Conservation (phyloP, 208 protist genomes). For the Balamuthia mandrillaris region DNA sequence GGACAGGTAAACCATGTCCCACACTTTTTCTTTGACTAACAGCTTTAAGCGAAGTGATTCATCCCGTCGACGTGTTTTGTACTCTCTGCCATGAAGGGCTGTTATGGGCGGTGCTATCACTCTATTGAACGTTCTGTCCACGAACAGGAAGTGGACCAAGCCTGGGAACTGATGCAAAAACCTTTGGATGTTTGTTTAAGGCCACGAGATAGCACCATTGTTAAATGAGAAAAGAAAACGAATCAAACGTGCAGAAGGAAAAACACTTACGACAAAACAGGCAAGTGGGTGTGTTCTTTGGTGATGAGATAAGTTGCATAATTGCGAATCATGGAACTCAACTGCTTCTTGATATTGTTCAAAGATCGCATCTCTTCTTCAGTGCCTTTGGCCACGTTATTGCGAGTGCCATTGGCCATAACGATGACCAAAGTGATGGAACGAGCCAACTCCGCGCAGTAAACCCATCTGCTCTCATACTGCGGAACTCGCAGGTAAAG, state of each 20-base stretch:
- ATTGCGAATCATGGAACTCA: background rate
- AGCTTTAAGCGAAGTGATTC: slow-evolving; percentile 18
- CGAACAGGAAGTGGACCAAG: slow-evolving; percentile 48
- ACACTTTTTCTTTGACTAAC: slow-evolving; percentile 13
- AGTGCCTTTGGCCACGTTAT: background rate
- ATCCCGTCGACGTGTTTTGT: background rate
- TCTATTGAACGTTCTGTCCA: slow-evolving; percentile 38
- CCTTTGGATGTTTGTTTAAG: background rate
- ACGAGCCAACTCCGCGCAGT: too few species aligned
- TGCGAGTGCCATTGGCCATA: background rate
- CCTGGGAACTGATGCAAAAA: slow-evolving; percentile 50
- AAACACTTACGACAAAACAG: background rate
- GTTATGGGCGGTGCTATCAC: slow-evolving; percentile 43
- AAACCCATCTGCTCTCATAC: too few species aligned
- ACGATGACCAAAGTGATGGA: too few species aligned
- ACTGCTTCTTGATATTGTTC: too few species aligned
- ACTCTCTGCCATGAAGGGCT: background rate
- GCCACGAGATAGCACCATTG: background rate
- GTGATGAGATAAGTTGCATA: slow-evolving; percentile 26
- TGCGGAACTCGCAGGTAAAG: too few species aligned
- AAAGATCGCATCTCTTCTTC: background rate
- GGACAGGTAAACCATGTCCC: slow-evolving; percentile 37
- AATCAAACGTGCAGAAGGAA: background rate
- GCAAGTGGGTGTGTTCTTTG: slow-evolving; percentile 34
- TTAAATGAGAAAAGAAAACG: background rate